Conservation (phyloP, 257 asterid genomes). For the Paraleonurus japonicus region DNA sequence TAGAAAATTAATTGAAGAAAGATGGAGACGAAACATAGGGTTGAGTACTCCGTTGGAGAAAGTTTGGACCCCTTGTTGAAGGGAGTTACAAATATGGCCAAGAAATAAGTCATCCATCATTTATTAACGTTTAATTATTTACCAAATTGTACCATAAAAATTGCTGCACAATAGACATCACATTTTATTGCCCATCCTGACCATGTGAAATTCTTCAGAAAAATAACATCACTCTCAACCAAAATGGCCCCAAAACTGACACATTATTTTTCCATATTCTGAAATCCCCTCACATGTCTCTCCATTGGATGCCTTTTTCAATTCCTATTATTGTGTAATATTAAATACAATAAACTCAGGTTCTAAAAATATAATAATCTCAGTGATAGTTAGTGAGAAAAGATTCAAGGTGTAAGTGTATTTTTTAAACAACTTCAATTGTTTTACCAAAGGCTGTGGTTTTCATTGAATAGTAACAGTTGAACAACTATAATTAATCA, state of each 20-base stretch:
- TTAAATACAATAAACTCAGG: background rate
- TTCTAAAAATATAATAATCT: background rate
- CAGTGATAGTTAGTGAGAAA: background rate
- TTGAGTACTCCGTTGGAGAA: background rate
- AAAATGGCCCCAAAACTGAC: conserved; percentile 13
- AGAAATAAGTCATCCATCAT: background rate
- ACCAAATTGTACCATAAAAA: conserved; percentile 24
- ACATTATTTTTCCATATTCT: background rate
- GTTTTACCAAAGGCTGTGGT: too few relatives aligned
- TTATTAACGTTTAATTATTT: background rate
- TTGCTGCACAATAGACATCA: conserved; percentile 14
- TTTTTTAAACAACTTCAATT: too few relatives aligned
- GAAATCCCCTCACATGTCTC: conserved; percentile 23
- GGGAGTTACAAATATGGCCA: background rate
- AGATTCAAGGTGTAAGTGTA: background rate
- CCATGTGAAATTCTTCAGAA: conserved; percentile 56
- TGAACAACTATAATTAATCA: too few relatives aligned
- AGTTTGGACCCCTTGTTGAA: background rate
- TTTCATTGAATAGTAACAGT: too few relatives aligned
- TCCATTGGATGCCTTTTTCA: conserved; percentile 20
- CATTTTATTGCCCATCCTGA: conserved; percentile 42
- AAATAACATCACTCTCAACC: conserved; percentile 12
- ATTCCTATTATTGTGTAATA: background rate
- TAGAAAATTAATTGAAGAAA: too few relatives aligned
- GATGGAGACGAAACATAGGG: too few relatives aligned